Evolutionary conservation across 257 asterid species (phyloP), one percentile per base, ranked within the genome.

Genomic region (Jacaranda mimosifolia): DNA sequence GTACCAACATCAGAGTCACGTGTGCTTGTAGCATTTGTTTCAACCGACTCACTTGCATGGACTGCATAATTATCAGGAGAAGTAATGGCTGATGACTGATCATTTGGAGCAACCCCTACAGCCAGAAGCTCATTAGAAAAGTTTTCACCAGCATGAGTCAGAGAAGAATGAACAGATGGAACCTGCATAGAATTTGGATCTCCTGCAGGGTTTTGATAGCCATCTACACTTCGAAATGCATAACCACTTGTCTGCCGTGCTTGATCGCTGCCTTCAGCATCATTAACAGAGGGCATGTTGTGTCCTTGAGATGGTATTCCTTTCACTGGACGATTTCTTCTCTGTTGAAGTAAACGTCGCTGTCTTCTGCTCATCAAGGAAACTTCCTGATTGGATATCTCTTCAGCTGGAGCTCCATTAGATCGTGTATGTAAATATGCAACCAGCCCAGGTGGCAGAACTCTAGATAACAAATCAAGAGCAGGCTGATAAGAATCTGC

Each of bases 401-500:
- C 97, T 74, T 88, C 96, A 55, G 87, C 82, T 69, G 91, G 87
- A 81, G 59, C 78, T 83, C 80, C 94, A 82, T 85, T 88, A 72
- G 92, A 74, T 70, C 89, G 86, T 35, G 99, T 96, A 78, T 96
- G 91, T 89, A 96, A 81, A 87, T 96, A 96, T 17, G 99, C 99
- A 83, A 96, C 99, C 78, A 96, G 92, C 62, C 99, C 99, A 75
- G 99, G 99, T 51, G 99, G 99, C 68, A 95, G 89, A 84, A 95
- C 97, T 79, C 99, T 93, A 77, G 97, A 91, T 75, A 91, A 88
- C 83, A 93, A 82, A 83, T 90, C 97, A 86, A 95, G 97, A 57
- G 98, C 98, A 62, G 99, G 99, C 82, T 93, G 99, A 86, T 95
- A 93, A 83, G 98, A 93, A 87, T 95, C 99, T 0, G 98, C 99